phyloP scores from a whole-genome alignment of 768 basidiomycete species.

The Sistotremastrum suecicum region DNA sequence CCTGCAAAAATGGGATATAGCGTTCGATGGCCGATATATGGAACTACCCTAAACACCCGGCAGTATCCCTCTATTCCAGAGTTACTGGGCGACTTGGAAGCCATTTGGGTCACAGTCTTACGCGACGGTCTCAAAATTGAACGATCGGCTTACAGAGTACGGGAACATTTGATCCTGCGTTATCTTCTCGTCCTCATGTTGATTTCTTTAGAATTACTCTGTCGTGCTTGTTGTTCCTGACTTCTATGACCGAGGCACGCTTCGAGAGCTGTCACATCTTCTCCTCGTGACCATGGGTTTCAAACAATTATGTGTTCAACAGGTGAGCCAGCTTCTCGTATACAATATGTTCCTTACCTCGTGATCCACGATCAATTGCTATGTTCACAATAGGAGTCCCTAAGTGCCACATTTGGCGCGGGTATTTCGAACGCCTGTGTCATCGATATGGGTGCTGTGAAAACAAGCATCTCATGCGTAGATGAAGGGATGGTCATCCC shows the following conservation, averaged over 20 bases:
- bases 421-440: conserved; percentile 93
- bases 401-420: conserved; percentile 89
- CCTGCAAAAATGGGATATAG: conserved; percentile 53
- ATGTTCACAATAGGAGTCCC: conserved; percentile 49
- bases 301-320: conserved; percentile 84
- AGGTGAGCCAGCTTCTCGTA: conserved; percentile 33
- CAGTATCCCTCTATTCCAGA: conserved; percentile 63
- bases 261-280: conserved; percentile 62
- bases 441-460: conserved; percentile 81
- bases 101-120: conserved; percentile 50
- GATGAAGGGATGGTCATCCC: conserved; percentile 83
- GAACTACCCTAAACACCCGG: conserved; percentile 67
- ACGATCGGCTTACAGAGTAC: conserved; percentile 44
- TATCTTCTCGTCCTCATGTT: conserved; percentile 3
- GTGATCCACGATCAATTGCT: neutral
- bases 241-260: conserved; percentile 73
- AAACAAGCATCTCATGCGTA: conserved; percentile 80
- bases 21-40: conserved; percentile 72
- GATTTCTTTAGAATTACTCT: conserved; percentile 57
- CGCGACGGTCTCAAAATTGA: conserved; percentile 43
- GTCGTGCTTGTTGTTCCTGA: conserved; percentile 86
- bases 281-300: conserved; percentile 75
- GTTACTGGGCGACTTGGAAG: conserved; percentile 65
- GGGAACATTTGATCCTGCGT: conserved; percentile 4
- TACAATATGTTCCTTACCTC: neutral